Base-by-base conservation (phyloP, 75 land plant species). In the Selaginella tamariscina region DNA sequence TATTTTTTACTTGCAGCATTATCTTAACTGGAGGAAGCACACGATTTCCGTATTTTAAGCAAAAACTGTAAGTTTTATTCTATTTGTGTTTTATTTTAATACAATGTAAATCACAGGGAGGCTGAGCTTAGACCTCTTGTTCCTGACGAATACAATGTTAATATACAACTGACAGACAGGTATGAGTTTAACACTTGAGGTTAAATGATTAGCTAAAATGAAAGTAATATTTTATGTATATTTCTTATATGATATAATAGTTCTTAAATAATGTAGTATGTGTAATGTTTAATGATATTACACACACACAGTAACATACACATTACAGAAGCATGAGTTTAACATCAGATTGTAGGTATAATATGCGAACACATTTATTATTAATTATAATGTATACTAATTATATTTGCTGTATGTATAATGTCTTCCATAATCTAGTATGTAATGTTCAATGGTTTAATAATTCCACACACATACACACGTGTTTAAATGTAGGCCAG, bases 91-190 rank as follows among this genome's bases (percentile, higher is more conserved):
- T 39, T 18, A 2, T 65, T 1, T 65, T 26, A 1, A 1, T 18
- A 24, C 66, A 15, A 2, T 27, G 18, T 27, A 2, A 2, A 18
- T 18, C 29, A 65, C 79, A 91, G 97, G 69, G 96, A 89, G 55
- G 77, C 39, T 56, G 98, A 93, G 68, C 84, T 93, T 33, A 85
- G 96, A 1, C 96, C 98, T 59, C 83, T 89, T 64, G 96, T 93
- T 2, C 77, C 80, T 65, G 96, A 85, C 73, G 87, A 83, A 57
- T 93, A 85, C 68, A 54, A 85, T 66, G 80, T 93, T 73, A 89
- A 84, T 67, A 83, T 93, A 71, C 75, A 85, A 63, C 57, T 75
- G 62, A 84, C 84, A 77, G 91, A 86, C 74, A 81, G 85, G 97
- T 91, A 13, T 56, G 28, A 30, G 24, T 72, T 28, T 1, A 73